These are phyloP conservation scores for Plasmodium vinckei DNA, from an alignment of 169 alveolate species.

Conservation along the genomic window DNA sequence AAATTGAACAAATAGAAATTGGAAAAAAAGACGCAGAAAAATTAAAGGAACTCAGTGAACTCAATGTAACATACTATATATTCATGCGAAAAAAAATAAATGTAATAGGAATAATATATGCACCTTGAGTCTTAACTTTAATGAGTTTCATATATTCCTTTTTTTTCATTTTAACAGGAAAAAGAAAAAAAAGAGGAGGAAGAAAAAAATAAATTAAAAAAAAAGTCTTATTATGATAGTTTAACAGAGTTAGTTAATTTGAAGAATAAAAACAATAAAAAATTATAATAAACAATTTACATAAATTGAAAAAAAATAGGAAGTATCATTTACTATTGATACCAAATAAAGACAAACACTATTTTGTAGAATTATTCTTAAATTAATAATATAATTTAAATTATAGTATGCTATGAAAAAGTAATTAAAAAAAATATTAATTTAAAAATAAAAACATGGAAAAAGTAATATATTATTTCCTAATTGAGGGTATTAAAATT, in stretches of 20 bases:
- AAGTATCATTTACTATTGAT: background rate
- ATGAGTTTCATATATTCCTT: background rate
- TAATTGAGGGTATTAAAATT: no score
- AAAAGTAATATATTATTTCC: no score
- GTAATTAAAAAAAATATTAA: background rate
- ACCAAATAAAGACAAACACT: background rate
- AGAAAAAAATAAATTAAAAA: conserved; percentile 57
- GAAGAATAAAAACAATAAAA: conserved; percentile 32
- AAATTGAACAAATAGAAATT: conserved; percentile 31
- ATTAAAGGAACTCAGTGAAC: conserved; percentile 35
- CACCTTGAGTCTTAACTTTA: background rate
- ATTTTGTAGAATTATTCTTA: background rate
- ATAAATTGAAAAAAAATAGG: background rate
- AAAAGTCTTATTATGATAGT: conserved; percentile 56
- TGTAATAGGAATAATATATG: background rate
- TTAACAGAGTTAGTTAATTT: conserved; percentile 61
- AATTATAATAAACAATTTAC: conserved; percentile 6
- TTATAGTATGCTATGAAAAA: no score
- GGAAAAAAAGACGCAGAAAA: conserved; percentile 47
- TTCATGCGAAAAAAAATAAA: background rate
- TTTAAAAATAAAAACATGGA: background rate
- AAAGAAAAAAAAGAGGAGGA: conserved; percentile 44
- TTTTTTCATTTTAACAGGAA: conserved; percentile 26
- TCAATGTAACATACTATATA: conserved; percentile 14
- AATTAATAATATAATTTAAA: background rate